Evolutionary conservation across 2,329 filamentous ascomycete genomes (phyloP).

Genomic region (Exophiala phaeomuriformis): DNA sequence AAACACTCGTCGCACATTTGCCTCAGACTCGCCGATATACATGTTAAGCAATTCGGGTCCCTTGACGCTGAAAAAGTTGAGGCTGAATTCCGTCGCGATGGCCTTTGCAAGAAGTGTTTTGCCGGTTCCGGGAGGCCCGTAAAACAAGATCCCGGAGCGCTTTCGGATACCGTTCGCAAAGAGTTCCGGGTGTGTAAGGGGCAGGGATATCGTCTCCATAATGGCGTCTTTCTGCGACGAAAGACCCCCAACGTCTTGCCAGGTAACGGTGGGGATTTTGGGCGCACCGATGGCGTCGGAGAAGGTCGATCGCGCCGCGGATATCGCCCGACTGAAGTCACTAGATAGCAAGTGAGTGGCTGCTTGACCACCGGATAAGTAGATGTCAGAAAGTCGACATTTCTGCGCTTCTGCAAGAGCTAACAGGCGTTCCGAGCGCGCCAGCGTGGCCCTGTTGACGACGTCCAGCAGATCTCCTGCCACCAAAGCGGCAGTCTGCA

Average conservation of each 20-base stretch:
- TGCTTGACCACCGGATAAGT: constrained; percentile 74
- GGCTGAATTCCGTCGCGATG: constrained; percentile 85
- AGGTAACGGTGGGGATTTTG: constrained; percentile 94
- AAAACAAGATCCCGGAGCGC: constrained; percentile 85
- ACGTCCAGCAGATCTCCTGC: constrained; percentile 92
- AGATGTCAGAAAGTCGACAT: constrained; percentile 54
- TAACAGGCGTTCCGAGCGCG: constrained; percentile 68
- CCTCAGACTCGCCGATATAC: constrained; percentile 93
- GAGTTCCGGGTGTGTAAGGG: constrained; percentile 81
- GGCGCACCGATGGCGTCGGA: constrained; percentile 94
- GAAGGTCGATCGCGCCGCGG: constrained; percentile 94
- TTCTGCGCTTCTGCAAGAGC: constrained; percentile 48
- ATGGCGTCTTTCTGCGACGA: constrained; percentile 95
- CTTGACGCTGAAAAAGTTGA: constrained; percentile 93
- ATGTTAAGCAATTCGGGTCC: constrained; percentile 88
- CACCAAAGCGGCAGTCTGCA: constrained; percentile 93
- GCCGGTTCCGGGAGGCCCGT: constrained; percentile 82
- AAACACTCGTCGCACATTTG: constrained; percentile 83
- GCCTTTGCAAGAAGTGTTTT: constrained; percentile 91
- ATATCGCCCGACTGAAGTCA: constrained; percentile 89
- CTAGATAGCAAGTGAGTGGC: constrained; percentile 69
- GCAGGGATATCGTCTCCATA: constrained; percentile 90
- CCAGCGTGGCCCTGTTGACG: constrained; percentile 77
- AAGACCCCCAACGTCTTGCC: constrained; percentile 91
- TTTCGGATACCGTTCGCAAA: constrained; percentile 99